These are phyloP conservation scores for Aureobasidium lini DNA, from an alignment of 2,329 filamentous ascomycete genomes.

Conservation along the genomic window DNA sequence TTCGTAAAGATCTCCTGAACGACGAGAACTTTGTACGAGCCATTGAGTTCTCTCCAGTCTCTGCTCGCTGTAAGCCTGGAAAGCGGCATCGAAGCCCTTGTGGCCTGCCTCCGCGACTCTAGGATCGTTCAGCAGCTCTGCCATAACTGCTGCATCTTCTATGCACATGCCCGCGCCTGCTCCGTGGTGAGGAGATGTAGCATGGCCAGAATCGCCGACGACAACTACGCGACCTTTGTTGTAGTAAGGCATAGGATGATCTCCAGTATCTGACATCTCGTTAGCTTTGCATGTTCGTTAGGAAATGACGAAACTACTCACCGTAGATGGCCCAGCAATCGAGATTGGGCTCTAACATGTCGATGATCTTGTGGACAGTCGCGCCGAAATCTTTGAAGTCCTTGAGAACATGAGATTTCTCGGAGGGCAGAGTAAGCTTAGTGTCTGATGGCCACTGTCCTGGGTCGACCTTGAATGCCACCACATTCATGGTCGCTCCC, in stretches of 20 bases:
- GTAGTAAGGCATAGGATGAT: slow-evolving; percentile 32
- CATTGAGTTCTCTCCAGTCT: slow-evolving; percentile 38
- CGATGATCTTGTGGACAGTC: slow-evolving; percentile 20
- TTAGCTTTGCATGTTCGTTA: not conserved
- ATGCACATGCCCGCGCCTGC: slow-evolving; percentile 26
- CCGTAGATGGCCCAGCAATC: slow-evolving; percentile 37
- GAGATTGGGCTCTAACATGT: slow-evolving; percentile 20
- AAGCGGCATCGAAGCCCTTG: slow-evolving; percentile 27
- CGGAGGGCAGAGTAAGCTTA: slow-evolving; percentile 19
- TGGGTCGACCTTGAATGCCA: slow-evolving; percentile 21
- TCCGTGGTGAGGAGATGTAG: slow-evolving; percentile 37
- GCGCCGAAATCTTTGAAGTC: slow-evolving; percentile 22
- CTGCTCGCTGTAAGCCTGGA: slow-evolving; percentile 32
- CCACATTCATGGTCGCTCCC: slow-evolving; percentile 23
- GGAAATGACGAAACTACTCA: not conserved
- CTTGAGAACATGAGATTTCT: slow-evolving; percentile 19
- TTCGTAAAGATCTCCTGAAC: slow-evolving; percentile 35
- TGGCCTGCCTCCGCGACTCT: slow-evolving; percentile 15
- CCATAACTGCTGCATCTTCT: slow-evolving; percentile 24
- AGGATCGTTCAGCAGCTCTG: slow-evolving; percentile 21
- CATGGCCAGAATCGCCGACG: slow-evolving; percentile 36
- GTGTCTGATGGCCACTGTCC: slow-evolving; percentile 21
- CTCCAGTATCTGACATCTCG: slow-evolving; percentile 18
- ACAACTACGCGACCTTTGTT: slow-evolving; percentile 29
- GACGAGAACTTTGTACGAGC: slow-evolving; percentile 35